These are phyloP conservation scores for Datura wrightii DNA, from an alignment of 257 asterid species.

Conservation along the genomic window DNA sequence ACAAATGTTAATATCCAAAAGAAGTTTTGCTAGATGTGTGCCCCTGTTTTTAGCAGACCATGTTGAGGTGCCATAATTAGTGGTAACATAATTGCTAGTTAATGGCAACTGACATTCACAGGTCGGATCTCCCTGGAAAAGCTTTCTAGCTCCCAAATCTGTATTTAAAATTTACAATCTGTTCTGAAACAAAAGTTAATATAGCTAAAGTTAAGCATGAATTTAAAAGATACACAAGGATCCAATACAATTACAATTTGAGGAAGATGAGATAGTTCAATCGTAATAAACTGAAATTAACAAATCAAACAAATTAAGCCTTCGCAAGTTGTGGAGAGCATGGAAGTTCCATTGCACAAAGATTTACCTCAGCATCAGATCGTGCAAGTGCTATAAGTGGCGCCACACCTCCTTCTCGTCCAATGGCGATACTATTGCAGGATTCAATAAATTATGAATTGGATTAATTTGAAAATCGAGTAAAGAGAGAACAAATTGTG, in stretches of 20 bases:
- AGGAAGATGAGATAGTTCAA: constrained; percentile 10
- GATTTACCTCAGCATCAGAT: constrained; percentile 70
- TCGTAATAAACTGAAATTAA: neutral
- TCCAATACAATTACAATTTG: constrained; percentile 4
- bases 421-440: constrained; percentile 76
- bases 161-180: constrained; percentile 8
- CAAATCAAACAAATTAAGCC: neutral
- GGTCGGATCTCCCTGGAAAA: constrained; percentile 10
- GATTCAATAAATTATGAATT: constrained; percentile 29
- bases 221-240: neutral
- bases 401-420: constrained; percentile 87
- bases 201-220: constrained; percentile 17
- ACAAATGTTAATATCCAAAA: constrained; percentile 10
- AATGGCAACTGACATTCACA: constrained; percentile 25
- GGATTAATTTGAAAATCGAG: constrained; percentile 17
- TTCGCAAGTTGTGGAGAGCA: constrained; percentile 7
- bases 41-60: constrained; percentile 25
- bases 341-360: neutral
- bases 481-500: constrained; percentile 24
- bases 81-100: neutral
- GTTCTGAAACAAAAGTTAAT: neutral
- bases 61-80: constrained; percentile 20
- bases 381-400: constrained; percentile 81
- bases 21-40: neutral
- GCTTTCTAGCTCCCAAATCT: neutral